These are phyloP conservation scores for Exutisphaerella laricina DNA, from an alignment of 2,329 filamentous ascomycete species.

Conservation along the genomic window DNA sequence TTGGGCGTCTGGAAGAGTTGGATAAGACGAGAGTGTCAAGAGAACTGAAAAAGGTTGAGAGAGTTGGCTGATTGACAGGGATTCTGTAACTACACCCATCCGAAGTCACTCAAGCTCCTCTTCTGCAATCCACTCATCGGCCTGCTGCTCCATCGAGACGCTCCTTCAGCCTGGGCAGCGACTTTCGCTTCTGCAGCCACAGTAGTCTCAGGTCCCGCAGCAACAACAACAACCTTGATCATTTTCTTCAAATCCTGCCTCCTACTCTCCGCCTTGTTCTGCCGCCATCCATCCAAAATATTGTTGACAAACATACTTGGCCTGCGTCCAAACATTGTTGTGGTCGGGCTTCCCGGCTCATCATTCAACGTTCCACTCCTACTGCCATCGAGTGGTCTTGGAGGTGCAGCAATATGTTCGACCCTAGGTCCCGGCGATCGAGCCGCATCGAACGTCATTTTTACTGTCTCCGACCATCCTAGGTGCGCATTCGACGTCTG, in stretches of 20 bases:
- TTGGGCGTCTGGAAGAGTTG: too few species aligned
- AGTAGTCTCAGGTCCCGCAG: not conserved
- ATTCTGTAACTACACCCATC: conserved; percentile 13
- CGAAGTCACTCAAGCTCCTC: conserved; percentile 11
- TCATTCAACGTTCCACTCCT: not conserved
- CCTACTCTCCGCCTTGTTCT: conserved; percentile 27
- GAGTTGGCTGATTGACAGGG: too few species aligned
- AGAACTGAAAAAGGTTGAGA: too few species aligned
- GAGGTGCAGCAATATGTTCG: conserved; percentile 16
- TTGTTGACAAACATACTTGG: conserved; percentile 15
- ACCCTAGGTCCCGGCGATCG: conserved; percentile 1
- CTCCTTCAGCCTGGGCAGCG: too few species aligned
- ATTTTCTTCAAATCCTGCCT: conserved; percentile 31
- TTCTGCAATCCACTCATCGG: not conserved
- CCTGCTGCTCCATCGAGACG: conserved; percentile 7
- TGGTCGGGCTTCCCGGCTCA: conserved; percentile 5
- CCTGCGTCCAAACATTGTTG: too few species aligned
- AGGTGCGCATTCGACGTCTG: conserved; percentile 12
- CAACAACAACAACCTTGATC: conserved; percentile 26
- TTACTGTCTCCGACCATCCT: conserved; percentile 24
- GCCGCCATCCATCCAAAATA: too few species aligned
- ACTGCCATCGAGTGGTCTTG: conserved; percentile 21
- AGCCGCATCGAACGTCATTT: conserved; percentile 22
- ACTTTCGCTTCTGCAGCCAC: too few species aligned
- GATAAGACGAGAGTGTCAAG: too few species aligned